Conservation (phyloP, 805 yeast species). For the Candida chauliodis region DNA sequence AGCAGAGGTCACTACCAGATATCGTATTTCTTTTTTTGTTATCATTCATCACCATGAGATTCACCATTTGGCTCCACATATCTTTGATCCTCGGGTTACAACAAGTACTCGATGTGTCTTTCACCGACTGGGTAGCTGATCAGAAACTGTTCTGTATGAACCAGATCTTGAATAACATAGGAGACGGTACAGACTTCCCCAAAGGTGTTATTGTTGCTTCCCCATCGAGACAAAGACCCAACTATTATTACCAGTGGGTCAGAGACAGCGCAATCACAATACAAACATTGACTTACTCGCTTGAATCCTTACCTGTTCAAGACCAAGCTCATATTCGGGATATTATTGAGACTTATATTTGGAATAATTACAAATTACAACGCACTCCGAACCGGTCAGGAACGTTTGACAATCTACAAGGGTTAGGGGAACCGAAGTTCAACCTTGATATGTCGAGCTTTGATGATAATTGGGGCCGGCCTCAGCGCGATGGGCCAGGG, state of each 20-base stretch:
- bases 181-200: neutral
- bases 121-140: conserved; percentile 1
- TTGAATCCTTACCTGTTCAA: conserved; percentile 1
- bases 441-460: conserved; percentile 63
- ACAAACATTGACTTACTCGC: conserved; percentile 52
- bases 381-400: conserved; percentile 71
- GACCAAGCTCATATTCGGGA: conserved; percentile 11
- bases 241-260: conserved; percentile 88
- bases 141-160: conserved; percentile 4
- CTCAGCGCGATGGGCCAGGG: conserved; percentile 95
- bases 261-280: conserved; percentile 86
- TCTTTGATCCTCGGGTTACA: neutral
- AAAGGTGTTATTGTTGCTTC: conserved; percentile 80
- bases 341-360: conserved; percentile 57
- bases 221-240: conserved; percentile 67
- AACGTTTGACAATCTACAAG: conserved; percentile 39
- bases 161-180: conserved; percentile 2
- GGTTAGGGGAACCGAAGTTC: conserved; percentile 91
- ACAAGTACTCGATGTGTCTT: conserved; percentile 1
- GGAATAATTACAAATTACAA: conserved; percentile 58
- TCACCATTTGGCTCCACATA: neutral
- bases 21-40: conserved; percentile 1
- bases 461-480: conserved; percentile 80
- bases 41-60: neutral
- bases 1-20: neutral